These are phyloP conservation scores for Nevesoporus exiguus DNA, from an alignment of 768 basidiomycete species.

Conservation along the genomic window DNA sequence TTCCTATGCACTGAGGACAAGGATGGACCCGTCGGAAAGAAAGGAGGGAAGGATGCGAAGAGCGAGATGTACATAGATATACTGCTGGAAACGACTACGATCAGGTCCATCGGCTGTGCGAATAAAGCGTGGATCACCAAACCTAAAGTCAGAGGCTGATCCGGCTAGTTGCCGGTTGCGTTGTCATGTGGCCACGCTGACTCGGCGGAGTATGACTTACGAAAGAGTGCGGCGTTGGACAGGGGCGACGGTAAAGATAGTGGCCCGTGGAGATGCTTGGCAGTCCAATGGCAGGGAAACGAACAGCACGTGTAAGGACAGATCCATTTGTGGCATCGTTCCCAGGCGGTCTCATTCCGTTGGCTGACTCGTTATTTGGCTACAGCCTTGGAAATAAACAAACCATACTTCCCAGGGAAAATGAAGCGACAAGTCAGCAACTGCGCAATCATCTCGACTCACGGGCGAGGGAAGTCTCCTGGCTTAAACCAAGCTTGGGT, in stretches of 20 bases:
- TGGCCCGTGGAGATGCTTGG: not conserved
- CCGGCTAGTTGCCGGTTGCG: constrained; percentile 4
- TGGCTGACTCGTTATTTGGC: constrained; percentile 11
- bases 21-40: not conserved
- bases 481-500: not conserved
- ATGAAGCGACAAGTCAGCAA: constrained; percentile 9
- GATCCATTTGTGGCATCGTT: not conserved
- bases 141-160: constrained; percentile 1
- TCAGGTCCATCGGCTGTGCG: not conserved
- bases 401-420: not conserved
- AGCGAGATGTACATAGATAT: not conserved
- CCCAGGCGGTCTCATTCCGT: not conserved
- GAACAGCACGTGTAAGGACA: not conserved
- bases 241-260: too few relatives aligned
- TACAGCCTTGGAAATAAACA: constrained; percentile 18
- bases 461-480: constrained; percentile 6
- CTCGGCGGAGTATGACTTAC: not conserved
- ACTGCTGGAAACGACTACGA: not conserved
- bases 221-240: not conserved
- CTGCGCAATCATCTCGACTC: constrained; percentile 9
- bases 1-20: not conserved
- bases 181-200: not conserved
- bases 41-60: not conserved
- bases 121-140: constrained; percentile 15
- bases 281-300: not conserved